These are phyloP conservation scores for Boletus semigastroideus DNA, from an alignment of 1,284 basidiomycete genomes.

Conservation along the genomic window DNA sequence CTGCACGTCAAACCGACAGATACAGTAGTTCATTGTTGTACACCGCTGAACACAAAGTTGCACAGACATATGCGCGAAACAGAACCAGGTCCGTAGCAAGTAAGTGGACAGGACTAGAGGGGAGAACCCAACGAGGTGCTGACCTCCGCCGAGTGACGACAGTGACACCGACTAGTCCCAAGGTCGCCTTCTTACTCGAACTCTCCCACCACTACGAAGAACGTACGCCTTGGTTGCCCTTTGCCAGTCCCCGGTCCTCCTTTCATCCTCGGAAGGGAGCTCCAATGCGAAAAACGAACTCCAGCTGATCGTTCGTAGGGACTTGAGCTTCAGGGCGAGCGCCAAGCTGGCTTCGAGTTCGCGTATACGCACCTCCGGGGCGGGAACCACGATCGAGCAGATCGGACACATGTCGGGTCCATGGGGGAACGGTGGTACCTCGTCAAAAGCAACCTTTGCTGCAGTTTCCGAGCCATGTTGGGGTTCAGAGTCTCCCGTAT, in stretches of 20 bases:
- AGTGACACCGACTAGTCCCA: conserved; percentile 28
- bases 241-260: conserved; percentile 21
- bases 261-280: conserved; percentile 9
- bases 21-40: not conserved
- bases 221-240: conserved; percentile 40
- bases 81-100: not conserved
- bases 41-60: not conserved
- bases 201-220: conserved; percentile 36
- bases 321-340: conserved; percentile 44
- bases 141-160: not conserved
- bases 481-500: conserved; percentile 20
- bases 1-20: not conserved
- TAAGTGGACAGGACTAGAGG: not conserved
- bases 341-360: conserved; percentile 47
- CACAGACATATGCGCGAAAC: not conserved
- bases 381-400: conserved; percentile 24
- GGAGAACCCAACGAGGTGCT: not conserved
- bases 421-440: conserved; percentile 30
- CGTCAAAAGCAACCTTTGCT: conserved; percentile 3
- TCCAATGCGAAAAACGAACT: conserved; percentile 47
- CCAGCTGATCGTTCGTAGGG: conserved; percentile 50
- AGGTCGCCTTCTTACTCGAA: conserved; percentile 42
- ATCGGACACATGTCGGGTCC: conserved; percentile 32
- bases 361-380: conserved; percentile 33
- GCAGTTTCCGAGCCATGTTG: not conserved